phyloP scores from a whole-genome alignment of 805 yeast species.

The Spathaspora arborariae region DNA sequence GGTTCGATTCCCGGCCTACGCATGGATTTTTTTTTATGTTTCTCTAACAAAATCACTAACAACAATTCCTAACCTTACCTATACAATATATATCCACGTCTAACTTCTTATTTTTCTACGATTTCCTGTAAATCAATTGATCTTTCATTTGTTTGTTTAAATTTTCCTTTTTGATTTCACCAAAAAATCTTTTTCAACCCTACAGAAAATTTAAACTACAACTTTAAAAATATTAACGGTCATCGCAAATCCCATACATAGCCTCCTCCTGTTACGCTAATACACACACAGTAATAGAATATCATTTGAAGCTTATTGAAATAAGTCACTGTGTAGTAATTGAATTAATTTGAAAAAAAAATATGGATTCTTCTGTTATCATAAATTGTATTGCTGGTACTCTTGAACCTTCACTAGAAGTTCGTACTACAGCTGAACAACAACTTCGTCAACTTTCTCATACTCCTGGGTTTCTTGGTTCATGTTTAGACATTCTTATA shows the following conservation, averaged over 20 bases:
- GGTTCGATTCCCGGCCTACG: slow-evolving; percentile 28
- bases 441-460: slow-evolving; percentile 56
- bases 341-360: background rate
- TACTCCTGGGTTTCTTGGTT: slow-evolving; percentile 72
- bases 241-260: too few species aligned
- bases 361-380: slow-evolving; percentile 66
- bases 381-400: slow-evolving; percentile 80
- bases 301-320: background rate
- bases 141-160: too few species aligned
- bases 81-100: too few species aligned
- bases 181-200: too few species aligned
- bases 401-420: slow-evolving; percentile 57
- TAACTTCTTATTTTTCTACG: background rate
- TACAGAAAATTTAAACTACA: too few species aligned
- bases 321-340: background rate
- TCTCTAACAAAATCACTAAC: too few species aligned
- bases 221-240: too few species aligned
- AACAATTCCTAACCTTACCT: background rate
- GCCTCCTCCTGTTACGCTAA: too few species aligned
- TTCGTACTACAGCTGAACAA: slow-evolving; percentile 66
- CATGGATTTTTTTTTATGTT: slow-evolving; percentile 6
- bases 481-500: slow-evolving; percentile 72
- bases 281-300: too few species aligned
- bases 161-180: too few species aligned
- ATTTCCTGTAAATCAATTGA: too few species aligned